A percentile compares a stretch with the other conserved stretches of the same genome.
Evolutionary conservation across 106 monocot species (phyloP).

Genomic region (Dendrobium officinale): DNA sequence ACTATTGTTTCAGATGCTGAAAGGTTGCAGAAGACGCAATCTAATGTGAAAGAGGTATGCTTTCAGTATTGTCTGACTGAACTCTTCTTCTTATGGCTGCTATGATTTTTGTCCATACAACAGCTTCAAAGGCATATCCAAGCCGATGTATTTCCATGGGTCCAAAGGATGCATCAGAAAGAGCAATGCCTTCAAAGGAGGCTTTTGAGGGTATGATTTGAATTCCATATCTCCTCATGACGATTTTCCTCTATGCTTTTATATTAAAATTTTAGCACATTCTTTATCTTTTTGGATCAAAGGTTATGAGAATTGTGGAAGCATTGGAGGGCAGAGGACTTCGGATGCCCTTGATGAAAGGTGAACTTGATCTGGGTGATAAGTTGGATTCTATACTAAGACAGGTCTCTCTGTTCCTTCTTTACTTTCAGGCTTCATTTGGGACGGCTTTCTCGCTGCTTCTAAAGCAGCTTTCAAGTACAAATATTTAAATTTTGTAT

Average conservation of each 20-base stretch:
- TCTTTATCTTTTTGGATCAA: slow-evolving; percentile 8
- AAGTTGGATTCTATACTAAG: slow-evolving; percentile 45
- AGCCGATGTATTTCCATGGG: slow-evolving; percentile 77
- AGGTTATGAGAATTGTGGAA: slow-evolving; percentile 94
- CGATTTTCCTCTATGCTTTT: not conserved
- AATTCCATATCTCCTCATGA: not conserved
- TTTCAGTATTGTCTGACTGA: not conserved
- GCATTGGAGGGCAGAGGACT: slow-evolving; percentile 76
- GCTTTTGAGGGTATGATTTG: slow-evolving; percentile 50
- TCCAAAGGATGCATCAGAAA: slow-evolving; percentile 68
- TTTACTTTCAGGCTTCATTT: not conserved
- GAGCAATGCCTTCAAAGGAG: slow-evolving; percentile 81
- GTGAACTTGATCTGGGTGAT: slow-evolving; percentile 60
- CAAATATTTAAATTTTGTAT: too few species aligned
- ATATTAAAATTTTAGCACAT: not conserved
- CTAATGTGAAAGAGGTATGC: slow-evolving; percentile 83
- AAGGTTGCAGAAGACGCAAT: slow-evolving; percentile 64
- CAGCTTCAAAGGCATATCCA: slow-evolving; percentile 93
- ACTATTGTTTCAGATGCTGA: slow-evolving; percentile 83
- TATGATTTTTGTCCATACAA: not conserved
- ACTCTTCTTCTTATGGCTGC: slow-evolving; percentile 12
- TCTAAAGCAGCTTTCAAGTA: too few species aligned
- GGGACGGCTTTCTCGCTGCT: too few species aligned
- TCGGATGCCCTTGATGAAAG: slow-evolving; percentile 66
- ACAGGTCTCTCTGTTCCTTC: slow-evolving; percentile 38